These are phyloP conservation scores for Rhodotorula diobovata DNA, from an alignment of 768 basidiomycete genomes.

Conservation along the genomic window DNA sequence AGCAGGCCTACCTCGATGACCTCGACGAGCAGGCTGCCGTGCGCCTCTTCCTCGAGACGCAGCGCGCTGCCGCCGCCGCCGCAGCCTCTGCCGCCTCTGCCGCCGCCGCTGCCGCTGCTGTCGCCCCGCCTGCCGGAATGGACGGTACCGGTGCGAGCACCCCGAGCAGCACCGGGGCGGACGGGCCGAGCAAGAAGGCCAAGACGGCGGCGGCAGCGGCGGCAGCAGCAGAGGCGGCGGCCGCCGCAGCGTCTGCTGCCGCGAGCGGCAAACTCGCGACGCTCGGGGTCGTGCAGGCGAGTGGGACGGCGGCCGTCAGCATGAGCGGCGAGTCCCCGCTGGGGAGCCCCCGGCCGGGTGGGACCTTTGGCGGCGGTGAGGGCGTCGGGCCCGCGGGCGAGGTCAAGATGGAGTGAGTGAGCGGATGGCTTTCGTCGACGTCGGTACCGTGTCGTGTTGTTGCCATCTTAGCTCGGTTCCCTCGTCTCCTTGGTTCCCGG, in stretches of 20 bases:
- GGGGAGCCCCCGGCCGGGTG: no score
- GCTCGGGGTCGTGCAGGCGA: conserved; percentile 1
- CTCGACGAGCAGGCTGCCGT: conserved; percentile 59
- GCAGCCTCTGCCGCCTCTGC: neutral
- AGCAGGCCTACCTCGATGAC: conserved; percentile 74
- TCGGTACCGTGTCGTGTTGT: neutral
- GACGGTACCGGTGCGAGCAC: no score
- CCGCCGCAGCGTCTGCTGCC: neutral
- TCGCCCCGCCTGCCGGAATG: no score
- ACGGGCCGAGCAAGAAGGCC: conserved; percentile 1
- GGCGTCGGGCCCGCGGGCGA: no score
- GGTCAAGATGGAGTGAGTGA: neutral
- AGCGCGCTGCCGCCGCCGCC: neutral
- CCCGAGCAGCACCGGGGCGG: no score
- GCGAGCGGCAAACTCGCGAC: conserved; percentile 5
- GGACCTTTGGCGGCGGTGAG: no score
- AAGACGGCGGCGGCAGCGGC: neutral
- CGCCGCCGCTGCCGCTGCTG: neutral
- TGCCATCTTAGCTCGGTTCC: neutral
- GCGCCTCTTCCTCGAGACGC: conserved; percentile 5
- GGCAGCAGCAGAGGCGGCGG: no score
- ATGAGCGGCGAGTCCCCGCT: neutral
- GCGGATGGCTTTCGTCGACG: neutral
- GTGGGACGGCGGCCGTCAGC: neutral
- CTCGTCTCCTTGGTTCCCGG: neutral